These are phyloP conservation scores for Fusarium foetens DNA, from an alignment of 2,329 filamentous ascomycete genomes.

Conservation along the genomic window DNA sequence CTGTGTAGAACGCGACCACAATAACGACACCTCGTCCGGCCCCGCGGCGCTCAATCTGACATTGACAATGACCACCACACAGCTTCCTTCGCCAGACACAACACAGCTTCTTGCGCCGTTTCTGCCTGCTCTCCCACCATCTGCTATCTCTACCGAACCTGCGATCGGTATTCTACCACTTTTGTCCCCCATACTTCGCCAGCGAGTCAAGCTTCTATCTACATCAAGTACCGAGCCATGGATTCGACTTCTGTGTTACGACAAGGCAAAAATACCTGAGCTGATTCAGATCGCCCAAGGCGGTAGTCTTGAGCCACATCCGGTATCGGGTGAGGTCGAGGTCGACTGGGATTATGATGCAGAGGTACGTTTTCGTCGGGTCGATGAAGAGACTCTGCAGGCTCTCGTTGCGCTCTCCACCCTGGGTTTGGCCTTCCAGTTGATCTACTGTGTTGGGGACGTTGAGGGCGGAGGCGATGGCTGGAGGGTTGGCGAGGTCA, in stretches of 20 bases:
- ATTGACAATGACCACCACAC: slow-evolving; percentile 43
- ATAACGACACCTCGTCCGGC: background rate
- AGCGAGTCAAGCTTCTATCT: slow-evolving; percentile 73
- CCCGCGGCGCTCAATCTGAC: background rate
- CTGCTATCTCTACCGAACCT: slow-evolving; percentile 67
- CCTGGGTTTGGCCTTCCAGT: slow-evolving; percentile 70
- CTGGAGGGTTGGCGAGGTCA: slow-evolving; percentile 79
- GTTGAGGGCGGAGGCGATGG: slow-evolving; percentile 68
- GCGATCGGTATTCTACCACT: slow-evolving; percentile 66
- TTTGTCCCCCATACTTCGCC: slow-evolving; percentile 72
- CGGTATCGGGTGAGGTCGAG: slow-evolving; percentile 82
- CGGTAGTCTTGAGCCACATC: slow-evolving; percentile 79
- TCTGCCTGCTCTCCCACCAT: slow-evolving; percentile 68
- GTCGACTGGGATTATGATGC: slow-evolving; percentile 74
- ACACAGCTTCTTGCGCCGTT: slow-evolving; percentile 63
- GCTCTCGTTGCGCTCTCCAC: slow-evolving; percentile 70
- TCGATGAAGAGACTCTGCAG: slow-evolving; percentile 81
- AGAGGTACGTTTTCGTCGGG: slow-evolving; percentile 70
- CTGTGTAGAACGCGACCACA: slow-evolving; percentile 10
- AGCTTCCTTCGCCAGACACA: slow-evolving; percentile 57
- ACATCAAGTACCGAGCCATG: slow-evolving; percentile 71
- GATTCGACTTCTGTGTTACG: slow-evolving; percentile 78
- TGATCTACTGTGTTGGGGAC: slow-evolving; percentile 76
- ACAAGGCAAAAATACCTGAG: slow-evolving; percentile 63
- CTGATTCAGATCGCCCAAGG: slow-evolving; percentile 70